Percentiles rank a stretch among this genome's conserved stretches.
These are phyloP conservation scores for Fragaria iinumae DNA, from an alignment of 306 rosid species.

Conservation along the genomic window DNA sequence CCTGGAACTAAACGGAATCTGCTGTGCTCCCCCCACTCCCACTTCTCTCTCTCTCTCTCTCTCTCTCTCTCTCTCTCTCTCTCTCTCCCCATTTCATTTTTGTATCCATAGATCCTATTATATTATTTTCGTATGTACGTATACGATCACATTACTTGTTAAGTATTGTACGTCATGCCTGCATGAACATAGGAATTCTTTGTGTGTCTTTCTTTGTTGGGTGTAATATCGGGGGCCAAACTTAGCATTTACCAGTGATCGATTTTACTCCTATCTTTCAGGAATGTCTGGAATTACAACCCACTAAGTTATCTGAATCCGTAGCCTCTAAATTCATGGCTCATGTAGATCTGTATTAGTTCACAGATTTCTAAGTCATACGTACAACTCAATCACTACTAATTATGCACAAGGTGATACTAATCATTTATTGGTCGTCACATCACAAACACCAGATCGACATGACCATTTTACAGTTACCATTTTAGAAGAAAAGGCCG, in stretches of 20 bases:
- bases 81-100: not conserved
- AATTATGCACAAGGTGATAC: not conserved
- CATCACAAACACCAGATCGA: not conserved
- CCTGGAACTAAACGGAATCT: slow-evolving; percentile 80
- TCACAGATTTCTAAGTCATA: not conserved
- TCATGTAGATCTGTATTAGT: not conserved
- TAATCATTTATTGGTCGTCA: not conserved
- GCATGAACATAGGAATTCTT: slow-evolving; percentile 50
- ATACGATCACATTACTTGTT: not conserved
- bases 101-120: not conserved
- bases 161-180: slow-evolving; percentile 29
- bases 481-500: no score
- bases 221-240: not conserved
- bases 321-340: slow-evolving; percentile 8
- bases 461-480: not conserved
- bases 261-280: not conserved
- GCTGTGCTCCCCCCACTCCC: slow-evolving; percentile 61
- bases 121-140: not conserved
- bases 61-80: not conserved
- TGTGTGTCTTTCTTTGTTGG: slow-evolving; percentile 26
- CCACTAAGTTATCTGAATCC: slow-evolving; percentile 8
- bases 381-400: not conserved
- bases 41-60: slow-evolving; percentile 11
- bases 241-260: not conserved
- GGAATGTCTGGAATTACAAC: slow-evolving; percentile 13